phyloP scores from a whole-genome alignment of 805 yeast species.

The Pichia pseudocactophila region DNA sequence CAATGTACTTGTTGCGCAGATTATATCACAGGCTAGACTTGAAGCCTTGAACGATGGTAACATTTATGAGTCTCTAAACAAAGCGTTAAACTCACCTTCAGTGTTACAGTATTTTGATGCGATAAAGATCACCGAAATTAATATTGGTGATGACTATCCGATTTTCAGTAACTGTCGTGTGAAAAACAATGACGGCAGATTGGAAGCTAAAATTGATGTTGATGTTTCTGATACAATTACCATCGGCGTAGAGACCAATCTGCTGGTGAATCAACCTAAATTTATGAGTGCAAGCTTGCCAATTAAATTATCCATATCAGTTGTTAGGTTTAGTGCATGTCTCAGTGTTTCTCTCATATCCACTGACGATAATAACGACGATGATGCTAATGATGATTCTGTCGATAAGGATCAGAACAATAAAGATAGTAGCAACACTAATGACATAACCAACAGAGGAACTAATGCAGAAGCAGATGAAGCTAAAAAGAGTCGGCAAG shows the following conservation, averaged over 20 bases:
- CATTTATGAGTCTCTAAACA: constrained; percentile 69
- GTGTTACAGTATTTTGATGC: constrained; percentile 72
- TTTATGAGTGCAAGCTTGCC: constrained; percentile 84
- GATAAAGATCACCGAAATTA: constrained; percentile 75
- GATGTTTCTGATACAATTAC: constrained; percentile 83
- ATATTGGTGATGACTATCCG: constrained; percentile 92
- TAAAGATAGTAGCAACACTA: not conserved
- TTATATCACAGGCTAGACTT: constrained; percentile 75
- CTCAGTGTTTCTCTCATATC: constrained; percentile 64
- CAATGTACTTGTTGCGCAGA: constrained; percentile 87
- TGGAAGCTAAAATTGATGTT: constrained; percentile 86
- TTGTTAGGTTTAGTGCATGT: constrained; percentile 87
- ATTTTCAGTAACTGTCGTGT: constrained; percentile 90
- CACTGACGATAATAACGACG: constrained; percentile 22
- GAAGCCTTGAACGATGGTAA: constrained; percentile 84
- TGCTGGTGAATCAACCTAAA: constrained; percentile 73
- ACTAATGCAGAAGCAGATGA: constrained; percentile 2
- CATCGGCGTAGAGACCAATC: constrained; percentile 72
- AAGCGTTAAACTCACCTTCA: constrained; percentile 52
- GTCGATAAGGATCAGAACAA: not conserved
- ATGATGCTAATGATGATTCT: constrained; percentile 3
- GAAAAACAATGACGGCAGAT: constrained; percentile 38
- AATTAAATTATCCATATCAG: constrained; percentile 71
- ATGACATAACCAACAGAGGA: not conserved
- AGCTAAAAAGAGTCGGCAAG: constrained; percentile 8